A percentile compares a stretch with the other conserved stretches of the same genome.
These are phyloP conservation scores for Isochrysis galbana DNA, from an alignment of 78 protist species.

Conservation along the genomic window DNA sequence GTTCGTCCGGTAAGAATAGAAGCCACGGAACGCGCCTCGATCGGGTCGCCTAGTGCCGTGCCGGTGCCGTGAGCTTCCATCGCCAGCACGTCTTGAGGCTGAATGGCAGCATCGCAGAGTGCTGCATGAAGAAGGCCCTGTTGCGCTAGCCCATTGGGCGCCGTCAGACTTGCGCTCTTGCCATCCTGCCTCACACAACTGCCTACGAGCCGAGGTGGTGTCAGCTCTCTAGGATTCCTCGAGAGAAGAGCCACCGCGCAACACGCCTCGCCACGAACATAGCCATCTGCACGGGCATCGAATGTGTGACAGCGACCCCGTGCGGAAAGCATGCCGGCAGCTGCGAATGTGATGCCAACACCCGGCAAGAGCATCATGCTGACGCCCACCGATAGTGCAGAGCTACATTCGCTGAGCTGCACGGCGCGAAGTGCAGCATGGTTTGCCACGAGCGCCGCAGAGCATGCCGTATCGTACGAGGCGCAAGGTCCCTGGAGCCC, in stretches of 20 bases:
- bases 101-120: neutral
- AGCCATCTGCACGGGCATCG: conserved; percentile 81
- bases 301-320: conserved; percentile 68
- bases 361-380: neutral
- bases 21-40: conserved; percentile 49
- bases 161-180: conserved; percentile 50
- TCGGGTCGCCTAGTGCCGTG: conserved; percentile 70
- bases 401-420: neutral
- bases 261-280: conserved; percentile 75
- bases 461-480: conserved; percentile 87
- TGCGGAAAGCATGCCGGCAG: conserved; percentile 54
- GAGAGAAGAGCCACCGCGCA: neutral
- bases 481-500: conserved; percentile 79
- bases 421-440: conserved; percentile 46
- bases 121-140: conserved; percentile 51
- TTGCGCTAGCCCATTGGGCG: conserved; percentile 70
- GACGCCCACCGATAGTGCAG: neutral
- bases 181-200: conserved; percentile 59
- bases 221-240: neutral
- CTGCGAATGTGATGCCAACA: conserved; percentile 23
- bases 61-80: conserved; percentile 5
- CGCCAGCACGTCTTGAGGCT: conserved; percentile 31
- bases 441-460: conserved; percentile 71
- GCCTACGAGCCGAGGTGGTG: neutral
- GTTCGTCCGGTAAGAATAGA: conserved; percentile 29